These are phyloP conservation scores for Arthrobotrys conoides DNA, from an alignment of 2,329 filamentous ascomycete genomes.

Conservation along the genomic window DNA sequence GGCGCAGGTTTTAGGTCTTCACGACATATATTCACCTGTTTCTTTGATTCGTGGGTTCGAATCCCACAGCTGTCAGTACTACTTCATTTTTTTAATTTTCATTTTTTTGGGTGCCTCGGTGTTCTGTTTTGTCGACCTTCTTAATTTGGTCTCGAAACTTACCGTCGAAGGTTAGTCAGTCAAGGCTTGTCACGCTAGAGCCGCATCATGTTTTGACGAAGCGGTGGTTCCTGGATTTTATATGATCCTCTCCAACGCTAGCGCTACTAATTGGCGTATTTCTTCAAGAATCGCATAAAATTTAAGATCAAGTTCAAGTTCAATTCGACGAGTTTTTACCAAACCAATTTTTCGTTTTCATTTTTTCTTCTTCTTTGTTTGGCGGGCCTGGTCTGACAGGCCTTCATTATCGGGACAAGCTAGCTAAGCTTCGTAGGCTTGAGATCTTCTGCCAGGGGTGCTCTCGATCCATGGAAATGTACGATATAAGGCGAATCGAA, in stretches of 20 bases:
- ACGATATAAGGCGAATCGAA: slow-evolving; percentile 40
- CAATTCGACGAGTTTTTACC: background rate
- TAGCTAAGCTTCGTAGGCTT: slow-evolving; percentile 29
- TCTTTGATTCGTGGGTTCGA: slow-evolving; percentile 61
- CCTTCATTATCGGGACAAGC: slow-evolving; percentile 16
- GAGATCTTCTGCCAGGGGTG: slow-evolving; percentile 23
- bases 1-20: slow-evolving; percentile 57
- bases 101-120: background rate
- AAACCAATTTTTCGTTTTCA: background rate
- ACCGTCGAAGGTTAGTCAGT: slow-evolving; percentile 21
- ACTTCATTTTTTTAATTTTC: slow-evolving; percentile 22
- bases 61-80: slow-evolving; percentile 58
- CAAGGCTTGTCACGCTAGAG: slow-evolving; percentile 31
- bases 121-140: slow-evolving; percentile 30
- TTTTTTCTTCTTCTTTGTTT: slow-evolving; percentile 22
- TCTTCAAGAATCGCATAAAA: slow-evolving; percentile 3
- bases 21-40: slow-evolving; percentile 57
- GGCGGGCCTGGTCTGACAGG: slow-evolving; percentile 21
- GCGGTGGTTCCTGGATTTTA: background rate
- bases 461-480: slow-evolving; percentile 44
- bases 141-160: slow-evolving; percentile 37
- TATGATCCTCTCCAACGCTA: background rate
- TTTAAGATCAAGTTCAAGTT: background rate
- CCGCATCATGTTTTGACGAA: slow-evolving; percentile 11
- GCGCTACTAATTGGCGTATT: background rate